Evolutionary conservation across 2,329 filamentous ascomycete species (phyloP).

Genomic region (Dothistroma septosporum): DNA sequence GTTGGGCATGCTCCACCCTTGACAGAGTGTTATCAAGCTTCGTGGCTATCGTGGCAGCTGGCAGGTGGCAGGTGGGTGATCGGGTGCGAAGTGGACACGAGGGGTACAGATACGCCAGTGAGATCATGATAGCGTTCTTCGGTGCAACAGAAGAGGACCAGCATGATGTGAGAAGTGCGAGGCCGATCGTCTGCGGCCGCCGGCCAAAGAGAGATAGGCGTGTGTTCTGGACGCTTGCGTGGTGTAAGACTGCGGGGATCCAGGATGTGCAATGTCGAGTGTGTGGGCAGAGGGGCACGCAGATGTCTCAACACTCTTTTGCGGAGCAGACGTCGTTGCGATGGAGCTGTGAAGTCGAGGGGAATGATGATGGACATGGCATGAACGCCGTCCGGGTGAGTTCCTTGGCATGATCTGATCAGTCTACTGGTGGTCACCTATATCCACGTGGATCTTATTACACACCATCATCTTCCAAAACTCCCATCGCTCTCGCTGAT

Average conservation of each 20-base stretch:
- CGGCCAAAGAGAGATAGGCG: neutral
- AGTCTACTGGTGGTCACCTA: no score
- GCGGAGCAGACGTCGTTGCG: neutral
- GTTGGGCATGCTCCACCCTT: neutral
- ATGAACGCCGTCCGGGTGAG: no score
- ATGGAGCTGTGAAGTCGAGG: neutral
- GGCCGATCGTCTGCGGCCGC: no score
- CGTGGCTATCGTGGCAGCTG: neutral
- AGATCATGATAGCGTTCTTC: neutral
- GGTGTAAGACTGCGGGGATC: neutral
- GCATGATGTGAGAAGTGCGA: neutral
- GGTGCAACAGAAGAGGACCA: neutral
- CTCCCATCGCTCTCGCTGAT: no score
- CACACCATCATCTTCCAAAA: no score
- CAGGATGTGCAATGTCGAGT: neutral
- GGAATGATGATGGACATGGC: no score
- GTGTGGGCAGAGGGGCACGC: neutral
- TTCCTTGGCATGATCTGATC: no score
- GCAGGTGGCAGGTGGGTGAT: no score
- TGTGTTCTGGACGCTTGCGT: neutral
- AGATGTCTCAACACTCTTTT: neutral
- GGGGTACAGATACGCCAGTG: neutral
- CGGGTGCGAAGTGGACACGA: neutral
- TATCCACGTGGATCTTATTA: no score
- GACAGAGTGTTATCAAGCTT: neutral